These are phyloP conservation scores for Elsinoe arachidis DNA, from an alignment of 2,329 filamentous ascomycete species.

Conservation along the genomic window DNA sequence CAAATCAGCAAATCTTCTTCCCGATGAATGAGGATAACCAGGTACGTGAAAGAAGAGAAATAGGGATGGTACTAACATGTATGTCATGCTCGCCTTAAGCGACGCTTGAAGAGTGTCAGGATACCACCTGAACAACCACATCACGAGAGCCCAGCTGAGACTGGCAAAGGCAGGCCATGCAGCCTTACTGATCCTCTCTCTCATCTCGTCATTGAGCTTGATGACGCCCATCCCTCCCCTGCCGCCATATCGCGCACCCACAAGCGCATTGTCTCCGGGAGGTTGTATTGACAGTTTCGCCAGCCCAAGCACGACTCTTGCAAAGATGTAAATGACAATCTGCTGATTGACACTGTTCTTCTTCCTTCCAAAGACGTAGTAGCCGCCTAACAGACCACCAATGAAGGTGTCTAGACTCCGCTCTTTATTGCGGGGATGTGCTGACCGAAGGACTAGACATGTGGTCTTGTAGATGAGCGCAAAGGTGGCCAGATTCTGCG, in stretches of 20 bases:
- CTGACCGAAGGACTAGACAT: conserved; percentile 61
- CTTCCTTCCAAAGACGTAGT: conserved; percentile 81
- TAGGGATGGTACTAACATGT: conserved; percentile 60
- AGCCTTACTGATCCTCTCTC: conserved; percentile 44
- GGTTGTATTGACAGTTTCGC: conserved; percentile 74
- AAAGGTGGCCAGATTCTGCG: conserved; percentile 83
- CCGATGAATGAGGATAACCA: neutral
- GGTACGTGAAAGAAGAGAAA: neutral
- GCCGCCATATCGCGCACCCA: conserved; percentile 30
- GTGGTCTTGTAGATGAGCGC: conserved; percentile 80
- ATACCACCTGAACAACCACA: conserved; percentile 91
- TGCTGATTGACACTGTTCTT: conserved; percentile 80
- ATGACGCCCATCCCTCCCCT: conserved; percentile 35
- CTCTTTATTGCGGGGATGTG: conserved; percentile 42
- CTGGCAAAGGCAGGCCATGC: conserved; percentile 92
- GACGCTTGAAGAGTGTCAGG: conserved; percentile 86
- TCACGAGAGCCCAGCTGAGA: conserved; percentile 83
- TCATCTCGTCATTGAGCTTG: conserved; percentile 31
- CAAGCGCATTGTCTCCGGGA: conserved; percentile 30
- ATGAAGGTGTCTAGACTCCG: conserved; percentile 76
- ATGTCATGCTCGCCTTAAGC: conserved; percentile 89
- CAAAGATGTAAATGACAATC: conserved; percentile 97
- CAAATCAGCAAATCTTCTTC: conserved; percentile 18
- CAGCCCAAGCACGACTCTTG: conserved; percentile 74
- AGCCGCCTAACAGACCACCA: conserved; percentile 80